Evolutionary conservation across 164 flowering plant genomes (phyloP), one percentile per base, ranked within the genome.

Genomic region (Magnolia officinalis): DNA sequence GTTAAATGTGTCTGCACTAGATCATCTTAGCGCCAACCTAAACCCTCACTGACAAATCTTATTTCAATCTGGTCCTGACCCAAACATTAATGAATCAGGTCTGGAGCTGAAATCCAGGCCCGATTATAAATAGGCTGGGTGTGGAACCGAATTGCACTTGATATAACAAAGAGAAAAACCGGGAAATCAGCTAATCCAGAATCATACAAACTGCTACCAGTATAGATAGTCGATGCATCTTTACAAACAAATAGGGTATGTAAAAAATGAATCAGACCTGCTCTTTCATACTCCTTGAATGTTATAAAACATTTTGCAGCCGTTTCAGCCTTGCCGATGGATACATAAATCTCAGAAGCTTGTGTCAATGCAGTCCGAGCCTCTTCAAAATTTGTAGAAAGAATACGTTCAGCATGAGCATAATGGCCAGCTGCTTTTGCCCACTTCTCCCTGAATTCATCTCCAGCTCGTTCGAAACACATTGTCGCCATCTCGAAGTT

Each of bases 391-490:
- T 90, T 82, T 19, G 88, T 84, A 26, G 50, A 66, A 51, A 75
- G 84, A 76, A 82, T 77, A 1, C 76, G 78, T 23, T 85, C 89
- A 58, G 94, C 95, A 69, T 79, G 66, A 50, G 89, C 89, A 73
- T 75, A 78, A 19, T 89, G 89, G 0, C 87, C 89, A 71, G 87
- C 77, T 23, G 96, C 98, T 78, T 82, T 88, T 0, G 93, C 87
- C 79, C 79, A 78, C 75, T 81, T 88, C 72, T 84, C 92, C 85
- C 88, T 79, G 69, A 82, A 78, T 11, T 61, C 71, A 68, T 93
- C 98, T 14, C 82, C 87, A 20, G 98, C 98, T 74, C 85, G 86
- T 81, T 91, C 91, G 72, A 91, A 93, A 83, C 98, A 93, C 90
- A 87, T 81, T 1, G 85, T 84, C 8, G 98, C 98, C 91, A 89